Evolutionary conservation across 768 basidiomycete genomes (phyloP), one percentile per base, ranked within the genome.

Genomic region (Filobasidium floriforme): DNA sequence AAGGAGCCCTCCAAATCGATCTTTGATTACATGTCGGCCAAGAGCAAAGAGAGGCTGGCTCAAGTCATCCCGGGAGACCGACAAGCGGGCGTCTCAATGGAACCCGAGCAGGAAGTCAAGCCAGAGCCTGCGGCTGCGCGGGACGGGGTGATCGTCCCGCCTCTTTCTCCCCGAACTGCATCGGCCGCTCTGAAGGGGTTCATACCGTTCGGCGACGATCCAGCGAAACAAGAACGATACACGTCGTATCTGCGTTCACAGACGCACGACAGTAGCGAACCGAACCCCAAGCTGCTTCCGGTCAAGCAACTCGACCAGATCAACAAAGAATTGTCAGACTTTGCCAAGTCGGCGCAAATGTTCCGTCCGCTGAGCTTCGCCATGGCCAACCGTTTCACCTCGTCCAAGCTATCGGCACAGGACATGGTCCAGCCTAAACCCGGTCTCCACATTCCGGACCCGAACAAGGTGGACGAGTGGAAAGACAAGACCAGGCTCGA

Each of bases 311-410:
- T 81, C 7, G 86, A 88, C 32, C 85, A 85, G 24, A 90, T 89
- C 76, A 85, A 88, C 71, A 87, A 86, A 69, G 96, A 99, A 76
- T 80, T 94, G 37, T 82, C 81, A 49, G 91, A 94, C 71, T 97
- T 91, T 69, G 85, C 89, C 1, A 90, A 92, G 75, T 84, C 91
- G 0, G 94, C 94, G 0, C 80, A 83, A 28, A 84, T 98, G 32
- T 98, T 97, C 81, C 91, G 91, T 72, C 96, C 96, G 0, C 85
- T 93, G 70, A 85, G 86, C 0, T 90, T 88, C 1, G 90, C 90
- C 18, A 97, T 98, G 90, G 91, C 92, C 0, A 88, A 86, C 24
- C 84, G 94, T n/a, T 98, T 98, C 78, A 91, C 89, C 6, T 88
- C 85, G 65, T 89, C 90, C 0, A 84, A 84, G 0, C 82, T 87